Evolutionary conservation across 352 stramenopile genomes (phyloP), one percentile per base, ranked within the genome.

Genomic region (Globisporangium carolinianum): DNA sequence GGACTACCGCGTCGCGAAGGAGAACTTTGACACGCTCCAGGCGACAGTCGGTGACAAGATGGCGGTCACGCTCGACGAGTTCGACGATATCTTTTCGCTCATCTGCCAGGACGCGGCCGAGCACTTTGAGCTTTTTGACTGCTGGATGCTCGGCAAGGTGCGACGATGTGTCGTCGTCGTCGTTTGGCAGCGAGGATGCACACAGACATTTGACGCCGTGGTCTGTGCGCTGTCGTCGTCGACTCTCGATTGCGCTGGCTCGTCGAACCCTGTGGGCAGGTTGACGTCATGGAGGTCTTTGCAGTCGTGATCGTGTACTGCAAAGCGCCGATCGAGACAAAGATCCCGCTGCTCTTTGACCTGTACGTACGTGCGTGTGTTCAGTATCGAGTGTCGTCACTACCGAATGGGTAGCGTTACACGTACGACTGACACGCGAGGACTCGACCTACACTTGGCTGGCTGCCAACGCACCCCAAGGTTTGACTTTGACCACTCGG

Each of bases 401-500:
- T 24, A 24, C 2, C 24, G 24, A 24, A 24, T 24, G 24, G 24
- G 24, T 24, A 24, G 24, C 24, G 24, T 24, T 24, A 24, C 24
- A 24, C 24, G 24, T 24, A 24, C 24, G 24, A 24, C 24, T 24
- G 24, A 24, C 24, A 24, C 24, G 24, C 24, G 24, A 24, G 24
- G 24, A 2, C 24, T 24, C 1, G 24, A 24, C 24, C 1, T 24
- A 24, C 24, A 24, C 24, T 24, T 24, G 24, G 24, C 24, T 24
- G 24, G 2, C 24, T 24, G 24, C 1, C 24, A 24, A 24, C 24
- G 24, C 24, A 24, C 2, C 24, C 24, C 24, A 24, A 85, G 75
- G 4, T 91, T 91, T 63, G 82, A 91, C 62, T 91, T 91, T 52
- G 77, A 89, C 39, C 73, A 89, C 24, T 89, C 79, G 43, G 63